A percentile compares a stretch with the other conserved stretches of the same genome.
phyloP scores from a whole-genome alignment of 345 rosid species.

The Salix udensis region DNA sequence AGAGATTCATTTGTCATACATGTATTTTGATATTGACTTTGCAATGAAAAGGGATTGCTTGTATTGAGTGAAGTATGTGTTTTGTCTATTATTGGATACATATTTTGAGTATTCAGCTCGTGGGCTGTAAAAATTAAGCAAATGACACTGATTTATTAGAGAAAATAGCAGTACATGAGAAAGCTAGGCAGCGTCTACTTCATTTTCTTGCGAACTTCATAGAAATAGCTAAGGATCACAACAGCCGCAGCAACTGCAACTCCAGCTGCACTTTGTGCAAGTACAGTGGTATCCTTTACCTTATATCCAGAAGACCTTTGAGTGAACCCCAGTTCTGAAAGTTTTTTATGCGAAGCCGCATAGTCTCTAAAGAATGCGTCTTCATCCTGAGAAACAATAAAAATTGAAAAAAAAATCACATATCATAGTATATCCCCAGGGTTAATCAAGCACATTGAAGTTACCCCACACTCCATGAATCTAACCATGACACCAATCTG shows the following conservation, averaged over 20 bases:
- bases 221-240: constrained; percentile 69
- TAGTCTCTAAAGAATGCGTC: constrained; percentile 78
- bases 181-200: constrained; percentile 25
- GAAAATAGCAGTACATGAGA: neutral
- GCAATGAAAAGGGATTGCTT: neutral
- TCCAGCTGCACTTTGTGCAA: constrained; percentile 82
- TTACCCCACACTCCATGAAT: neutral
- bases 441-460: neutral
- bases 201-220: constrained; percentile 67
- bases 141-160: neutral
- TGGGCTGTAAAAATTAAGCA: neutral
- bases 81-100: neutral
- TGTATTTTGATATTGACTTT: neutral
- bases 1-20: neutral
- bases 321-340: constrained; percentile 78
- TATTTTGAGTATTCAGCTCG: constrained; percentile 5
- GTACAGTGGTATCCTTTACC: constrained; percentile 44
- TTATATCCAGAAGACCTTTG: constrained; percentile 44
- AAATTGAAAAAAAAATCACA: neutral
- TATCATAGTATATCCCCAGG: neutral
- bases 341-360: constrained; percentile 75
- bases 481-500: neutral
- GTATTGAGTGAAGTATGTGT: neutral
- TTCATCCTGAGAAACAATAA: constrained; percentile 58
- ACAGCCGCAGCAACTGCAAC: constrained; percentile 78